Evolutionary conservation across 2,329 filamentous ascomycete genomes (phyloP), one percentile per base, ranked within the genome.

Genomic region (Trichocomaceae sp.): DNA sequence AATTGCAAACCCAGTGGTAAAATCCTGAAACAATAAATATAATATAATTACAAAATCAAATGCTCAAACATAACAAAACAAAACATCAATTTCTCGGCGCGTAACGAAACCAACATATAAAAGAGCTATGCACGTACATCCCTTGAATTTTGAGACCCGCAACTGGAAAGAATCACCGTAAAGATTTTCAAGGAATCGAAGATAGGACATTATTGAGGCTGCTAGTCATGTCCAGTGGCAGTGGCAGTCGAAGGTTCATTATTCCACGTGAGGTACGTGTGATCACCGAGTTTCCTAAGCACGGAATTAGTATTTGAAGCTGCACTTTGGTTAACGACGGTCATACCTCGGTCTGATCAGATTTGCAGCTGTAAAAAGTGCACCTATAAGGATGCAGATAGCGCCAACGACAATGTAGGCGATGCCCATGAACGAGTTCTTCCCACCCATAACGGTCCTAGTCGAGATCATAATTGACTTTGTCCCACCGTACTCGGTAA

Each of bases 251-350:
- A 77, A 57, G 82, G 76, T 46, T 87, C 84, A 59, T 84, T 86
- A 70, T 97, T 96, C 93, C 93, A 99, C 22, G 89, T 93, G 48
- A 99, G 81, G 70, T 99, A 97, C 8, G 90, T 96, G 72, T 97
- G 93, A 71, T 99, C 93, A 58, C 93, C 93, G 42, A 99, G 82
- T 87, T 97, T 99, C 66, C 93, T 92, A 62, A 50, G 50, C 54
- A 56, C 10, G 26, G 41, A 52, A 10, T 33, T 47, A 37, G 17
- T 45, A 9, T 17, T 26, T 17, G 15, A 47, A 20, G 12, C 15
- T 47, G 39, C 41, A 47, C 13, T 19, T 15, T 13, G 2, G 45
- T 52, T 15, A 20, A 52, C 23, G 31, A 20, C 7, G 15, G 15
- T 9, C 51, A 39, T 77, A 90, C 88, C 88, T 86, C 59, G 93